These are phyloP conservation scores for Aschersonia sp. DNA, from an alignment of 2,329 filamentous ascomycete species.

Conservation along the genomic window DNA sequence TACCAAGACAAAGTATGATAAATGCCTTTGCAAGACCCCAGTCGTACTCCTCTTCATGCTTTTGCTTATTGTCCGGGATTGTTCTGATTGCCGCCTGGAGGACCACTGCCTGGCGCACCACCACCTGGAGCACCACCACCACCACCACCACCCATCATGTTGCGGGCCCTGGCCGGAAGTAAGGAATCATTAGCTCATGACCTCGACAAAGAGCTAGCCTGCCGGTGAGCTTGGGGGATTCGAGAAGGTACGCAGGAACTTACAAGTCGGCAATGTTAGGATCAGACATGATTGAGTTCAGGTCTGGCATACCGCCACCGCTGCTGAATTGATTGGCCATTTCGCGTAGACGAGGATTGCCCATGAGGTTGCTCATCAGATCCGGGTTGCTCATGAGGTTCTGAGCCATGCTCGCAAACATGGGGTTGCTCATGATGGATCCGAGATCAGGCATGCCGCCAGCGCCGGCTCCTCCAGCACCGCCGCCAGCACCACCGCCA, in stretches of 20 bases:
- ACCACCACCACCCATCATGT: conserved; percentile 31
- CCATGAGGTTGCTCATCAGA: conserved; percentile 84
- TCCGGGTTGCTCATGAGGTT: conserved; percentile 96
- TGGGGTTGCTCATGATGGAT: conserved; percentile 89
- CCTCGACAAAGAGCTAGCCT: neutral
- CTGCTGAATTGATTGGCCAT: conserved; percentile 71
- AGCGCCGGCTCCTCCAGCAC: conserved; percentile 41
- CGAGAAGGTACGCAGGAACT: conserved; percentile 25
- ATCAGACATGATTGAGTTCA: conserved; percentile 77
- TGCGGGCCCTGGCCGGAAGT: conserved; percentile 21
- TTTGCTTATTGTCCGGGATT: neutral
- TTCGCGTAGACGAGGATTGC: conserved; percentile 73
- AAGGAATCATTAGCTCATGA: neutral
- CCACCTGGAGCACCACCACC: conserved; percentile 6
- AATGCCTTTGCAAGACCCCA: no score
- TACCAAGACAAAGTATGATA: no score
- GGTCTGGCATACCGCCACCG: conserved; percentile 79
- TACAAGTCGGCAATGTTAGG: conserved; percentile 86
- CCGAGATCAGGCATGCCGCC: conserved; percentile 80
- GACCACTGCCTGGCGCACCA: conserved; percentile 6
- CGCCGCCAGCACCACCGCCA: conserved; percentile 42
- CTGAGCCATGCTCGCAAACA: conserved; percentile 96
- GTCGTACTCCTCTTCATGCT: neutral
- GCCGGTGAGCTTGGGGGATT: conserved; percentile 26
- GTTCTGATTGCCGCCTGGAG: conserved; percentile 9